Percentiles rank a stretch among this genome's conserved stretches.
These are phyloP conservation scores for Penicillium sp. DNA, from an alignment of 2,329 filamentous ascomycete species.

Conservation along the genomic window DNA sequence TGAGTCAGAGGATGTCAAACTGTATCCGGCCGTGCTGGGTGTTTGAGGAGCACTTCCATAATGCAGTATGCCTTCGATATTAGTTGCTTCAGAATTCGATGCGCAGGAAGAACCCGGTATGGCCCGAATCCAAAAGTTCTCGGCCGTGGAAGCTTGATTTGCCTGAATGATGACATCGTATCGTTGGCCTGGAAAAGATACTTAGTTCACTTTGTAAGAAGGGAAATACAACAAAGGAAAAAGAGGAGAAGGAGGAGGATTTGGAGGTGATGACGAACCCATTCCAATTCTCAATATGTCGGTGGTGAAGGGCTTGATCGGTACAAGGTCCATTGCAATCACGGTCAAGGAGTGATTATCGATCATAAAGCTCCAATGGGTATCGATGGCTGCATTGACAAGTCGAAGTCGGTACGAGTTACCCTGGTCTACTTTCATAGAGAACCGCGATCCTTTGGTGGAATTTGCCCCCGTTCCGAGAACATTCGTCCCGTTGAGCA, in stretches of 20 bases:
- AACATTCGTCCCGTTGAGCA: slow-evolving; percentile 47
- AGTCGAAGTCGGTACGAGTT: slow-evolving; percentile 29
- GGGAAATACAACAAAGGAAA: background rate
- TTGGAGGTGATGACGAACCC: slow-evolving; percentile 26
- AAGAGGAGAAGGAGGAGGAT: background rate
- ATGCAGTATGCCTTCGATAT: slow-evolving; percentile 52
- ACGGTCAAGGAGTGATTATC: slow-evolving; percentile 58
- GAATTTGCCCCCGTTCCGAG: slow-evolving; percentile 21
- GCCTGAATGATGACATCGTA: slow-evolving; percentile 40
- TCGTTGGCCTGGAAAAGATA: slow-evolving; percentile 31
- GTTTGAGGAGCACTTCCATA: slow-evolving; percentile 26
- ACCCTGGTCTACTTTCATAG: slow-evolving; percentile 47
- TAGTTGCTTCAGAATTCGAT: slow-evolving; percentile 39
- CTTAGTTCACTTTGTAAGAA: background rate
- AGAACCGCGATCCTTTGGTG: slow-evolving; percentile 40
- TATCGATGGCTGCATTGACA: slow-evolving; percentile 30
- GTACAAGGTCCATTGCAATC: slow-evolving; percentile 58
- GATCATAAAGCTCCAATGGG: slow-evolving; percentile 44
- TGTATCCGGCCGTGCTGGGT: slow-evolving; percentile 20
- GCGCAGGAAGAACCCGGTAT: slow-evolving; percentile 46
- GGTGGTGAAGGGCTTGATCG: slow-evolving; percentile 55
- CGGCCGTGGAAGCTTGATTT: slow-evolving; percentile 19
- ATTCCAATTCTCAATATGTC: slow-evolving; percentile 47
- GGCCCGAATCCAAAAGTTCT: slow-evolving; percentile 45
- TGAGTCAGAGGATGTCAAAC: slow-evolving; percentile 14